Base-by-base conservation (phyloP, 1,284 basidiomycete genomes). In the Neotropicomus parvogracilis region DNA sequence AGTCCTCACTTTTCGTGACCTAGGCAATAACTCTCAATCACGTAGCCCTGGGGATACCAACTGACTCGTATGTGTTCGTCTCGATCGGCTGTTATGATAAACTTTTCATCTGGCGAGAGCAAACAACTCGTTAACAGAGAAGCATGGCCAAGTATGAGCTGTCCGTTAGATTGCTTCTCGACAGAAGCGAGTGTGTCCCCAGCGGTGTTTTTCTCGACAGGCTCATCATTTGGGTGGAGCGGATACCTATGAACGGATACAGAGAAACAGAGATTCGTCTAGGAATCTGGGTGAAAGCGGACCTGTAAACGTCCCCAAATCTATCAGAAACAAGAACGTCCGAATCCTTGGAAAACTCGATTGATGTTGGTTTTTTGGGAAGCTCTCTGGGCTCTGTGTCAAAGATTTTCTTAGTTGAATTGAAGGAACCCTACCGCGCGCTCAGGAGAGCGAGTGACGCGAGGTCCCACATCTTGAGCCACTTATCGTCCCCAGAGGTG, bases 41-140 rank as follows among this genome's bases (percentile, higher is more conserved):
- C 79, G 57, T 86, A 88, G 12, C 91, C 86, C 50, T 86, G 74
- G 0, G 94, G 94, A 62, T 81, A 97, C 78, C 88, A 82, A 59
- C 88, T 92, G n/a, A 95, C 78, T 44, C 94, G 78, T 45, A 97
- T 86, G 63, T 97, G 94, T 64, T 97, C 94, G 62, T 97, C 94
- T 38, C 94, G 72, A 64, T 97, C 94, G 0, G 90, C 86, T 0
- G 91, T 91, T 56, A 95, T 76, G 59, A 97, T 83, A 59, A 78
- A 83, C 48, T 75, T 77, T 54, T 85, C 81, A 60, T 90, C 83
- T 0, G 66, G 62, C 0, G 83, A 78, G 44, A 95, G 76, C 34
- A 84, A 58, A 62, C 89, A 83, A 1, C 77, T 69, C 4, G 86
- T 94, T 46, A 97, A 70, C 40, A 91, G 79, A 10, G 92, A 95